Conservation (phyloP, 306 rosid genomes). For the Dryas drummondii region DNA sequence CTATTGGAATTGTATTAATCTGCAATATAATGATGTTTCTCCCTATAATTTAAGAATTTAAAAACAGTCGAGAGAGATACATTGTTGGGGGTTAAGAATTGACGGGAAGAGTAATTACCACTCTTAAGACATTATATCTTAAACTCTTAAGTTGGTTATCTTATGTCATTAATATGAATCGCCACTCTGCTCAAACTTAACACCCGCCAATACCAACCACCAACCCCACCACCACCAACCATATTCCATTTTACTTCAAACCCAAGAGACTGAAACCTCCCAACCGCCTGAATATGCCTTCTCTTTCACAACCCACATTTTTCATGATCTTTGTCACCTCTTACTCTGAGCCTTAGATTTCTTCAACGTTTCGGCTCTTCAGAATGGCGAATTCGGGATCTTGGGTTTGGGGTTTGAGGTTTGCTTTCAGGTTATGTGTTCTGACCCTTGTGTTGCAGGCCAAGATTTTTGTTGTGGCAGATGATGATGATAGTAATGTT, state of each 20-base stretch:
- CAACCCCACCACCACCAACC: conserved; percentile 41
- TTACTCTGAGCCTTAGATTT: conserved; percentile 25
- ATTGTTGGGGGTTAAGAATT: not conserved
- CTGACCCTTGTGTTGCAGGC: conserved; percentile 37
- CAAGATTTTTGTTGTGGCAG: conserved; percentile 34
- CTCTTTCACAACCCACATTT: conserved; percentile 38
- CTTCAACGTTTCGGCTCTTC: conserved; percentile 10
- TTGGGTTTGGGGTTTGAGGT: conserved; percentile 31
- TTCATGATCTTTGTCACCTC: conserved; percentile 34
- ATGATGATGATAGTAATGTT: conserved; percentile 27
- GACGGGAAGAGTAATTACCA: not conserved
- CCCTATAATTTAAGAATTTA: not conserved
- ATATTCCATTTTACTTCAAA: conserved; percentile 51
- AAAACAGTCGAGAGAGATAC: not conserved
- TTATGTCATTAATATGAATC: not conserved
- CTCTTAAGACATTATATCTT: not conserved
- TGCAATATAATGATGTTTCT: not conserved
- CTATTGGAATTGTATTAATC: not conserved
- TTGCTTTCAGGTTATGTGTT: conserved; percentile 34
- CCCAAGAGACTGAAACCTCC: conserved; percentile 65
- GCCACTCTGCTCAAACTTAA: not conserved
- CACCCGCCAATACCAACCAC: conserved; percentile 39
- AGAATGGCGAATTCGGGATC: conserved; percentile 55
- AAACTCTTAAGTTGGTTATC: not conserved
- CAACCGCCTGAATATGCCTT: conserved; percentile 40